phyloP scores from a whole-genome alignment of 2,329 filamentous ascomycete genomes.

The Penicillium corylophilum region DNA sequence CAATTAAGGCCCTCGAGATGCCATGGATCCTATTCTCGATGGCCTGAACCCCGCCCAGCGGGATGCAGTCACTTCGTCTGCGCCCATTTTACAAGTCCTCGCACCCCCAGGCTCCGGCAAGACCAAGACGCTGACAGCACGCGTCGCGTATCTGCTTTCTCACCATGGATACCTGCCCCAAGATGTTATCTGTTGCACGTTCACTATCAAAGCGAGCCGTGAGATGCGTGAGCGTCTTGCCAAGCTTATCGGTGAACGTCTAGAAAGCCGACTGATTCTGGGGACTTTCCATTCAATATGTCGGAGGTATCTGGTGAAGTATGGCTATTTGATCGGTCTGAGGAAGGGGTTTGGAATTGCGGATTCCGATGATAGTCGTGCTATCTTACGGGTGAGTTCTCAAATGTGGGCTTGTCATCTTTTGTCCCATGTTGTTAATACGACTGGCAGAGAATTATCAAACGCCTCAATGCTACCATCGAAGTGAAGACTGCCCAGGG shows the following conservation, averaged over 20 bases:
- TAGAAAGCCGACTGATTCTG: conserved; percentile 74
- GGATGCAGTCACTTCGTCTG: conserved; percentile 62
- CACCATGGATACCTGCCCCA: conserved; percentile 70
- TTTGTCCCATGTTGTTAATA: conserved; percentile 10
- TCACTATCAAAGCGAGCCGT: conserved; percentile 89
- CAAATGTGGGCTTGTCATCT: neutral
- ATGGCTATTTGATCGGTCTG: conserved; percentile 81
- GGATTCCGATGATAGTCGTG: conserved; percentile 75
- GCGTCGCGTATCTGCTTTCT: conserved; percentile 83
- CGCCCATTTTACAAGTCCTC: conserved; percentile 60
- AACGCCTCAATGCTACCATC: conserved; percentile 65
- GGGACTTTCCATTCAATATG: conserved; percentile 96
- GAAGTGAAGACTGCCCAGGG: conserved; percentile 69
- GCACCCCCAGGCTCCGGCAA: conserved; percentile 74
- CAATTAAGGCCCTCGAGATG: conserved; percentile 9
- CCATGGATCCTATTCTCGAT: conserved; percentile 57
- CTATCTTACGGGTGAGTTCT: conserved; percentile 63
- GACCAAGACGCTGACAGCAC: conserved; percentile 90
- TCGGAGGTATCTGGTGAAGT: conserved; percentile 76
- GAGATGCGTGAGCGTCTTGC: conserved; percentile 92
- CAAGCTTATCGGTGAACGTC: conserved; percentile 72
- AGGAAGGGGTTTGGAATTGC: conserved; percentile 85
- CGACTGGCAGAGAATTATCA: conserved; percentile 64
- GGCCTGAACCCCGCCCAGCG: conserved; percentile 66
- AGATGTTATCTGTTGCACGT: conserved; percentile 92